These are phyloP conservation scores for Coniosporium tulheliwenetii DNA, from an alignment of 2,329 filamentous ascomycete species.

Conservation along the genomic window DNA sequence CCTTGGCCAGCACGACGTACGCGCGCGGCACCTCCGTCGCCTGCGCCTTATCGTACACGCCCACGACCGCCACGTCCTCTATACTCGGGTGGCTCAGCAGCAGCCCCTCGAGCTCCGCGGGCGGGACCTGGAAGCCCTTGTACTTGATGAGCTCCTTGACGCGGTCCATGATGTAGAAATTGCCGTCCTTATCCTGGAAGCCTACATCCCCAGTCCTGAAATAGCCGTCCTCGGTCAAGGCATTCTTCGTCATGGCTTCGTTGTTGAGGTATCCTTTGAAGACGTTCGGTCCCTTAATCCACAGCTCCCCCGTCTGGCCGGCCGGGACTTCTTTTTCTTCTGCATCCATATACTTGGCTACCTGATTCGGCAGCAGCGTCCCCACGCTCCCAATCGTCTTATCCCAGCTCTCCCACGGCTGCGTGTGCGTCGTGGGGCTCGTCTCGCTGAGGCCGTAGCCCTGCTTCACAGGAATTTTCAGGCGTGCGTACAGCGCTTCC, in stretches of 20 bases:
- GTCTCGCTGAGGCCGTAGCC: constrained; percentile 86
- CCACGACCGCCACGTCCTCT: constrained; percentile 28
- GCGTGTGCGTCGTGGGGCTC: constrained; percentile 60
- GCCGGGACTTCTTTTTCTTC: constrained; percentile 42
- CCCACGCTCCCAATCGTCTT: constrained; percentile 66
- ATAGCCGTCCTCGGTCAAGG: constrained; percentile 62
- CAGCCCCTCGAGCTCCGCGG: constrained; percentile 30
- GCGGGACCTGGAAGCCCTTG: constrained; percentile 38
- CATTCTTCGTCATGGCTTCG: constrained; percentile 51
- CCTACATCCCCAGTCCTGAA: constrained; percentile 87
- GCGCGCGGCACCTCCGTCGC: constrained; percentile 31
- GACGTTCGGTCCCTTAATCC: constrained; percentile 66
- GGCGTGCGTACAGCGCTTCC: constrained; percentile 55
- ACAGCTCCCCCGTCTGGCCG: constrained; percentile 43
- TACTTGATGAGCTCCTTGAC: constrained; percentile 57
- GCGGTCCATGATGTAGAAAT: constrained; percentile 83
- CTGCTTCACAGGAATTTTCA: constrained; percentile 74
- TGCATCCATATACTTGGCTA: constrained; percentile 61
- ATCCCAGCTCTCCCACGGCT: constrained; percentile 58
- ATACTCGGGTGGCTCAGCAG: constrained; percentile 25
- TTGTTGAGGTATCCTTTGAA: constrained; percentile 69
- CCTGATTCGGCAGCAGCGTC: constrained; percentile 60
- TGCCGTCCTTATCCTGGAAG: constrained; percentile 58
- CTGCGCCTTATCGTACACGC: constrained; percentile 26
- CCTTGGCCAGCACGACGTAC: constrained; percentile 24